Conservation (phyloP, 2,329 filamentous ascomycete genomes). For the Chalaropsis ovoidea region DNA sequence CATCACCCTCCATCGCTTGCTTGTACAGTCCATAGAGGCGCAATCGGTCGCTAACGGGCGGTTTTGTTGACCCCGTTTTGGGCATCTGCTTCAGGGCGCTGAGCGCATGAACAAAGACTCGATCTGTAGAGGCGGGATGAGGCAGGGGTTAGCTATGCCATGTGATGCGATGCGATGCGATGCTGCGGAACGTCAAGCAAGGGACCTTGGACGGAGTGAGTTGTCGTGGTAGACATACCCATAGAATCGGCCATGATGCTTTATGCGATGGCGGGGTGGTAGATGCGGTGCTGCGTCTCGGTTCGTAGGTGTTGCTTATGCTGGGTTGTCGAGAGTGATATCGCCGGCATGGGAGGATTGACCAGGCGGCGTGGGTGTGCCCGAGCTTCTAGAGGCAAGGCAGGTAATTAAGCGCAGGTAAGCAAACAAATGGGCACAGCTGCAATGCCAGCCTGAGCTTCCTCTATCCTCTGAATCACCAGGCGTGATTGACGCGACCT, state of each 20-base stretch:
- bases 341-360: not conserved
- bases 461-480: not conserved
- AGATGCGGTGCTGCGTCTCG: not conserved
- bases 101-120: slow-evolving; percentile 96
- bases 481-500: not conserved
- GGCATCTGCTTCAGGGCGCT: slow-evolving; percentile 98
- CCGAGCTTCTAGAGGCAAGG: not conserved
- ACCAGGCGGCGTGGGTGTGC: not conserved
- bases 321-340: not conserved
- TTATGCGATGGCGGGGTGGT: not conserved
- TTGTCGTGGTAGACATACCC: slow-evolving; percentile 29
- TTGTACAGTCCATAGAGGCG: slow-evolving; percentile 97
- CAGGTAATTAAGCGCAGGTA: not conserved
- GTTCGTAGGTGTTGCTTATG: not conserved
- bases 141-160: slow-evolving; percentile 8
- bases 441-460: not conserved
- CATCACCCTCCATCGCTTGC: slow-evolving; percentile 97
- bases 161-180: not conserved
- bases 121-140: slow-evolving; percentile 49
- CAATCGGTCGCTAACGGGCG: slow-evolving; percentile 73
- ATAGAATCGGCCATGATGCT: slow-evolving; percentile 35
- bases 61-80: slow-evolving; percentile 81
- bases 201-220: not conserved
- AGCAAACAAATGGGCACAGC: not conserved
- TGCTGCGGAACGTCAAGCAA: not conserved